Conservation (phyloP, 139 green algal genomes). For the Gonium pectorale region DNA sequence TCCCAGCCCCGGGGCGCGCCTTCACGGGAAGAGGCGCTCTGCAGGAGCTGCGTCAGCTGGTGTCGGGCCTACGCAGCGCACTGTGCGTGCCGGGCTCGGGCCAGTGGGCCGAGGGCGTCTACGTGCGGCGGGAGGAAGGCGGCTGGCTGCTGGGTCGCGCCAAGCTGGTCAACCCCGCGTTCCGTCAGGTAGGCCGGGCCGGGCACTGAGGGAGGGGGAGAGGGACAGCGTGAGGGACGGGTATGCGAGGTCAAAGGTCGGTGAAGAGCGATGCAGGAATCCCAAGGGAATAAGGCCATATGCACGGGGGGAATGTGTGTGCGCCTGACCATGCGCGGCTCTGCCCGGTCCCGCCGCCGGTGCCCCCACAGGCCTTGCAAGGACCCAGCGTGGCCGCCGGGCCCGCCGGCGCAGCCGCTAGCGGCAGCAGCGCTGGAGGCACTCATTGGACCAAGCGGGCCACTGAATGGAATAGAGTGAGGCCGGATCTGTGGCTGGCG, state of each 20-base stretch:
- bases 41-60: background rate
- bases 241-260: too few relatives aligned
- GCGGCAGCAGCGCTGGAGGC: too few relatives aligned
- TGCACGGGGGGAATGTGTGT: too few relatives aligned
- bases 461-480: conserved; percentile 21
- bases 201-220: too few relatives aligned
- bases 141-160: conserved; percentile 20
- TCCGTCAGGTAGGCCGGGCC: conserved; percentile 22
- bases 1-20: background rate
- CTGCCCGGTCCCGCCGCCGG: too few relatives aligned
- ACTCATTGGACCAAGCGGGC: conserved; percentile 38
- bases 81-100: background rate
- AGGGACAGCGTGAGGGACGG: too few relatives aligned
- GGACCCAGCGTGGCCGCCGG: background rate
- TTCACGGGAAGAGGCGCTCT: background rate
- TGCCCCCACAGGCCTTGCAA: background rate
- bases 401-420: background rate
- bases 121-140: conserved; percentile 36
- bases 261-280: too few relatives aligned
- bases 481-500: conserved; percentile 52
- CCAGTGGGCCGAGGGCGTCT: conserved; percentile 44
- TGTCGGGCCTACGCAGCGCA: conserved; percentile 9
- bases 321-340: too few relatives aligned
- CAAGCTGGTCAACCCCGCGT: conserved; percentile 53
- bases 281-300: too few relatives aligned